These are phyloP conservation scores for Oryza meyeriana DNA, from an alignment of 176 grass and related monocot genomes.

Conservation along the genomic window DNA sequence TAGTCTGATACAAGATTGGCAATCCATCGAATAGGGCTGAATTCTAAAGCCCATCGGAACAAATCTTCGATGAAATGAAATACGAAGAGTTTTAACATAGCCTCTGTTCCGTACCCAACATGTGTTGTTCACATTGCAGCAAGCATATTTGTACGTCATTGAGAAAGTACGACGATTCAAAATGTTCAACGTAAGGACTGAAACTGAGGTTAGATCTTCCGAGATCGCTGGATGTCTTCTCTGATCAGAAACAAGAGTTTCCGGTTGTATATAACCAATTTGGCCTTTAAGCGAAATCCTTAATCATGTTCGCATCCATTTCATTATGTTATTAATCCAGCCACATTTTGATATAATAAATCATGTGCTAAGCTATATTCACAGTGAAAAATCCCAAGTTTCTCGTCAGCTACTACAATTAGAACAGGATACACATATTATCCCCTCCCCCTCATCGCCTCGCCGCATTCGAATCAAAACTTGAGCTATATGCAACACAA, in stretches of 20 bases:
- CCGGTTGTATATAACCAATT: too few species aligned
- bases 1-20: not conserved
- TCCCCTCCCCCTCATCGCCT: not conserved
- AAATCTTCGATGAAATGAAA: slow-evolving; percentile 9
- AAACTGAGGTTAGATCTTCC: not conserved
- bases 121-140: not conserved
- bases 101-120: not conserved
- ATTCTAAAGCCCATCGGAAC: not conserved
- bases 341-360: not conserved
- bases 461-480: not conserved
- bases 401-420: slow-evolving; percentile 8
- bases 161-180: not conserved
- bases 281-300: not conserved
- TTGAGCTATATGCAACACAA: slow-evolving; percentile 25
- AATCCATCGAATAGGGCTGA: not conserved
- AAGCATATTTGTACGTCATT: not conserved
- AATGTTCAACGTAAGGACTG: not conserved
- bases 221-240: not conserved
- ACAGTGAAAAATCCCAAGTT: slow-evolving; percentile 5
- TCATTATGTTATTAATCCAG: not conserved
- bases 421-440: not conserved
- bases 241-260: too few species aligned
- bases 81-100: not conserved
- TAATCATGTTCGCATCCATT: not conserved
- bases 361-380: slow-evolving; percentile 10